Base-by-base conservation (phyloP, 257 asterid species). In the Solanum piurae region DNA sequence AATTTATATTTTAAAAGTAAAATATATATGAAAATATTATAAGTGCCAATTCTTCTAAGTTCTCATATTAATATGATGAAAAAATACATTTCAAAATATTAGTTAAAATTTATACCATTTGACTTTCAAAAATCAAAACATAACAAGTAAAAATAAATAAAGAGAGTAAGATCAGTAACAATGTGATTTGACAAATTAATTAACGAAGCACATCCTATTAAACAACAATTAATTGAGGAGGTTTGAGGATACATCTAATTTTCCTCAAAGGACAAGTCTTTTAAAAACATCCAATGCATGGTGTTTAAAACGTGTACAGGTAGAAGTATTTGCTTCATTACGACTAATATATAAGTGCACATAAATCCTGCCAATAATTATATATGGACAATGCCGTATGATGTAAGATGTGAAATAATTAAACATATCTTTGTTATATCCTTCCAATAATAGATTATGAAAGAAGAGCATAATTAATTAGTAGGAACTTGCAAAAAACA, bases 151-250 rank as follows among this genome's bases (percentile, higher is more conserved):
- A 55, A 55, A 55, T 55, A 4, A 55, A 52, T 16, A 52, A 3
- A 52, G 62, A 1, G 8, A 52, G 3, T 52, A 52, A 52, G 62
- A 60, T 62, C 31, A 2, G 0, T 60, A 9, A 40, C 80, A 92
- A 92, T 73, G 62, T 74, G 91, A 58, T 90, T 68, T 12, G 37
- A 68, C 37, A 68, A 12, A 68, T 12, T 64, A 93, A 92, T 75
- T 49, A 49, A 49, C 20, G 92, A 86, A 14, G 86, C 88, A 29
- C 88, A 92, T 85, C 88, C 93, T 42, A 91, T 94, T 25, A 91
- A 87, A 88, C 88, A 92, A 14, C 89, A 94, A 1, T 42, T 75
- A 62, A 62, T 62, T 44, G 18, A 44, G 52, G 52, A 44, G 52
- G 52, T 44, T 12, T 44, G 18, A 44, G 55, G 55, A 44, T 44